These are phyloP conservation scores for Coniella lustricola DNA, from an alignment of 2,329 filamentous ascomycete genomes.

Conservation along the genomic window DNA sequence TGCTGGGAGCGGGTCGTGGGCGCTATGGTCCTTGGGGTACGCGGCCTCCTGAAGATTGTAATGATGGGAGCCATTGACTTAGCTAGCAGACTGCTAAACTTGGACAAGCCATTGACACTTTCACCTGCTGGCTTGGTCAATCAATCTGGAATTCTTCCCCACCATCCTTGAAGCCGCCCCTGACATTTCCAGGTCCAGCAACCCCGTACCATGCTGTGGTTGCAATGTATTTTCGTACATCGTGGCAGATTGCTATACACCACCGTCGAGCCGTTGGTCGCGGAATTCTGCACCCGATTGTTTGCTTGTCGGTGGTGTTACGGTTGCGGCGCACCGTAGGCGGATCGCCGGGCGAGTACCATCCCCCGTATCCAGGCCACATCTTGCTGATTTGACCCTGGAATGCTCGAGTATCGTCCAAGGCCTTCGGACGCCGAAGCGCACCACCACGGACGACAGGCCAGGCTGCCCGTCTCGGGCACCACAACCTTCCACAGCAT, in stretches of 20 bases:
- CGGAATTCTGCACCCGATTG: not conserved
- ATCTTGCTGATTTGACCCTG: not conserved
- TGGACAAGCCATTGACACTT: not conserved
- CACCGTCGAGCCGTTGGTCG: no score
- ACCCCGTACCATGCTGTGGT: not conserved
- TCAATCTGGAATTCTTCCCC: constrained; percentile 4
- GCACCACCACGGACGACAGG: constrained; percentile 2
- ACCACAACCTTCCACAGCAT: not conserved
- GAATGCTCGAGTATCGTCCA: not conserved
- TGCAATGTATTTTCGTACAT: not conserved
- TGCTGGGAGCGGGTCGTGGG: not conserved
- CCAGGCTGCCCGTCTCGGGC: not conserved
- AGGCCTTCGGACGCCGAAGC: constrained; percentile 7
- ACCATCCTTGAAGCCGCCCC: not conserved
- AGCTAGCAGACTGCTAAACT: not conserved
- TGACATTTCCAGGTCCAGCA: not conserved
- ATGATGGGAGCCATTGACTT: not conserved
- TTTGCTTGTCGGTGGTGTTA: not conserved
- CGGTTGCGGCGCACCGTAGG: constrained; percentile 10
- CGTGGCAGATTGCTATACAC: not conserved
- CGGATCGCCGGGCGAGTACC: constrained; percentile 6
- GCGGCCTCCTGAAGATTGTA: constrained; percentile 16
- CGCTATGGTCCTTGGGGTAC: constrained; percentile 3
- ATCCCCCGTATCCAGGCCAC: constrained; percentile 2
- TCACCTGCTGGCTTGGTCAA: not conserved